These are phyloP conservation scores for Calonectria montana DNA, from an alignment of 2,329 filamentous ascomycete species.

Conservation along the genomic window DNA sequence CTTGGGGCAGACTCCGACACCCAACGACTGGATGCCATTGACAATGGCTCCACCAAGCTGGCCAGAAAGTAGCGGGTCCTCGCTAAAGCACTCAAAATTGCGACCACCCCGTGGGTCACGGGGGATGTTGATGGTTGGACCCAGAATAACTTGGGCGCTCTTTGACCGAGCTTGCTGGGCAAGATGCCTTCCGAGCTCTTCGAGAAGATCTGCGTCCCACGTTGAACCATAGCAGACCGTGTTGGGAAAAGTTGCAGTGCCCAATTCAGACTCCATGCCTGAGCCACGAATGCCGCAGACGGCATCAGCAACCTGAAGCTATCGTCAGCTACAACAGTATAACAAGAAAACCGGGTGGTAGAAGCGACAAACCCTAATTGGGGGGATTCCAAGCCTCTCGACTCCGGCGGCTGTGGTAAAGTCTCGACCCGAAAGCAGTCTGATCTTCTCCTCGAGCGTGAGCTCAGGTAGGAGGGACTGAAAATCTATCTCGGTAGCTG, in stretches of 20 bases:
- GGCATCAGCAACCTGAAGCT: background rate
- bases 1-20: constrained; percentile 21
- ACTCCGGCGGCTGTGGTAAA: background rate
- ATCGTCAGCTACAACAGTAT: background rate
- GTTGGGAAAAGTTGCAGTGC: background rate
- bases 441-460: constrained; percentile 2
- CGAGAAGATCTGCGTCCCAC: constrained; percentile 24
- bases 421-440: background rate
- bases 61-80: constrained; percentile 30
- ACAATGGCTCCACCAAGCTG: constrained; percentile 26
- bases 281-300: background rate
- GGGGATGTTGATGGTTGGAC: constrained; percentile 29
- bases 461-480: background rate
- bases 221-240: background rate
- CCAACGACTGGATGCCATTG: constrained; percentile 22
- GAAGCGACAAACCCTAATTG: background rate
- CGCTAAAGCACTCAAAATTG: constrained; percentile 34
- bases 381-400: background rate
- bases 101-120: constrained; percentile 28
- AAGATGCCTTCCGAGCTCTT: constrained; percentile 10
- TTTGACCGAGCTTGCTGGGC: constrained; percentile 25
- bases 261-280: background rate
- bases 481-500: background rate
- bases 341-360: background rate
- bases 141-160: constrained; percentile 20